Base-by-base conservation (phyloP, 2,329 filamentous ascomycete species). In the Clonostachys sp. region DNA sequence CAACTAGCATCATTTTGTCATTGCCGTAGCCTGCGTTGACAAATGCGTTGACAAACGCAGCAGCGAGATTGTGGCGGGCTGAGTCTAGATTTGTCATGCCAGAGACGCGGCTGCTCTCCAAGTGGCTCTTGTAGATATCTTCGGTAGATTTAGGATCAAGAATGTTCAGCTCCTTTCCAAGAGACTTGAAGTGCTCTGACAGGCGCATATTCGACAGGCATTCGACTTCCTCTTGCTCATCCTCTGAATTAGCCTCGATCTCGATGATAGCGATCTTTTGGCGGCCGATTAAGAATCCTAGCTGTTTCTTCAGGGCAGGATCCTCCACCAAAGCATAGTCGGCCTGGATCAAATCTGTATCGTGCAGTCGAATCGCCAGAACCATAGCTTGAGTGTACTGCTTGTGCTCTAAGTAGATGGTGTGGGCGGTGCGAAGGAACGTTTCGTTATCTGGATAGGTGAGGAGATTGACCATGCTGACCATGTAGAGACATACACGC, bases 71-170 rank as follows among this genome's bases (percentile, higher is more conserved):
- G 74, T 99, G 92, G 58, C 91, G 82, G 33, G 92, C 91, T 10
- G 94, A 99, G 64, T 99, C 94, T 42, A 95, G 83, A 63, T 96
- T 96, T 12, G 92, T 96, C 70, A 96, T 81, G 35, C 91, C 91
- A 20, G 90, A 89, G 46, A 95, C 94, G 51, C 95, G 83, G 59
- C 86, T 95, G 72, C 89, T 97, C 71, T 99, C 94, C 6, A 99
- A 80, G 68, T 99, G 94, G 62, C 91, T 96, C 76, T 99, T 99
- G 80, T 99, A 99, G 59, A 99, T 99, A 60, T 99, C 95, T 64
- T 99, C 94, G 0, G 92, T 95, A 41, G 89, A 89, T 74, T 96
- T 97, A 35, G 94, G 94, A 53, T 99, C 94, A 40, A 97, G 75
- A 45, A 99, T 92, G 67, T 99, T 97, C 46, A 99, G 78, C 66